A percentile compares a stretch with the other conserved stretches of the same genome.
Evolutionary conservation across 305 asterid species (phyloP).

Genomic region (Plantago lanceolata): DNA sequence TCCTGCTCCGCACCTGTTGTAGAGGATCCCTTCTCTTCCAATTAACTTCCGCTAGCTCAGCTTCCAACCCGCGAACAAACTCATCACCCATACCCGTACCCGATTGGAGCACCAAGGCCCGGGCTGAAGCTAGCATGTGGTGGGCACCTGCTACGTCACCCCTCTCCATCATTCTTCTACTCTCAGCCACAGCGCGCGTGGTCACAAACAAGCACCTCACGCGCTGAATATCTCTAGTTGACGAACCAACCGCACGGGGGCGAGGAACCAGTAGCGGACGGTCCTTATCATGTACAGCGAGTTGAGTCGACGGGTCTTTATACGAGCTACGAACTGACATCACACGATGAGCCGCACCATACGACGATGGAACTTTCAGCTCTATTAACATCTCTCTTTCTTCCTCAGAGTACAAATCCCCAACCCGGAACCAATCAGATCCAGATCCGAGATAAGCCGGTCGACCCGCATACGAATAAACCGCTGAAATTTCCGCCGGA

Average conservation of each 20-base stretch:
- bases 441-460: constrained; percentile 68
- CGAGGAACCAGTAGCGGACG: constrained; percentile 57
- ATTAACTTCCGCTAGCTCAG: constrained; percentile 59
- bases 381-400: constrained; percentile 73
- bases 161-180: constrained; percentile 53
- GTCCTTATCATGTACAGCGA: constrained; percentile 52
- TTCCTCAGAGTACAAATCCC: constrained; percentile 75
- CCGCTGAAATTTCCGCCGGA: constrained; percentile 59
- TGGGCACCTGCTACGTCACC: constrained; percentile 65
- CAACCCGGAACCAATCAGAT: constrained; percentile 54
- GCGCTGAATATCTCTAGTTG: constrained; percentile 55
- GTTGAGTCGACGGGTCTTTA: constrained; percentile 86
- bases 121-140: constrained; percentile 71
- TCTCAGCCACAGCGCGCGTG: constrained; percentile 87
- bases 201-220: constrained; percentile 59
- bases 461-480: constrained; percentile 48
- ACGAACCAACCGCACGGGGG: constrained; percentile 71
- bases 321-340: constrained; percentile 73
- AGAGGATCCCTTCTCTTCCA: constrained; percentile 37
- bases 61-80: constrained; percentile 66
- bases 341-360: constrained; percentile 62
- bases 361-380: constrained; percentile 65
- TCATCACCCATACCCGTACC: constrained; percentile 57
- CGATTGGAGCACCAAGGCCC: constrained; percentile 63
- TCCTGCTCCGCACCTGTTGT: constrained; percentile 36